A percentile compares a stretch with the other conserved stretches of the same genome.
Evolutionary conservation across 345 rosid species (phyloP).

Genomic region (Salix purpurea): DNA sequence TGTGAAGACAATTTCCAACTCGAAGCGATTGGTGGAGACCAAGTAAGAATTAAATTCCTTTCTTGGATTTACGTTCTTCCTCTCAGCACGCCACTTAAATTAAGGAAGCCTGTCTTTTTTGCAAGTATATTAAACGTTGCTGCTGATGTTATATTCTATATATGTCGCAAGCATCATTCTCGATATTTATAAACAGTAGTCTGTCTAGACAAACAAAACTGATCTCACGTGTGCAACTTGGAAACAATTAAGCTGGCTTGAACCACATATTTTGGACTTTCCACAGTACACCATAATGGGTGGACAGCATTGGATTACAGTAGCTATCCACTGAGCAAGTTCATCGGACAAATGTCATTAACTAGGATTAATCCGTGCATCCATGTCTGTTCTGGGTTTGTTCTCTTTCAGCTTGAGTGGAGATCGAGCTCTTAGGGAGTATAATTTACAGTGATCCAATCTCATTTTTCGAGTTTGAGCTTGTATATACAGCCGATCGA

Average conservation of each 20-base stretch:
- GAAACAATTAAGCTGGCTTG: background rate
- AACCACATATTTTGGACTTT: background rate
- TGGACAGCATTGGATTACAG: background rate
- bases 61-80: background rate
- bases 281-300: background rate
- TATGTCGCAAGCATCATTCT: background rate
- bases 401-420: background rate
- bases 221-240: background rate
- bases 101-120: background rate
- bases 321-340: background rate
- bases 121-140: background rate
- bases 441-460: too few relatives aligned
- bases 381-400: background rate
- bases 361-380: background rate
- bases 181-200: background rate
- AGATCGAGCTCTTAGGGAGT: background rate
- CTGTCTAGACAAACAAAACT: background rate
- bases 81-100: background rate
- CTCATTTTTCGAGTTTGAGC: background rate
- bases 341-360: background rate
- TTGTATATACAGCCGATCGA: background rate
- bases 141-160: background rate
- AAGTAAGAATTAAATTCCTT: background rate
- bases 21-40: conserved; percentile 69
- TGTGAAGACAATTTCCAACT: conserved; percentile 67